Evolutionary conservation across 1,284 basidiomycete genomes (phyloP).

Genomic region (Boletus putidus): DNA sequence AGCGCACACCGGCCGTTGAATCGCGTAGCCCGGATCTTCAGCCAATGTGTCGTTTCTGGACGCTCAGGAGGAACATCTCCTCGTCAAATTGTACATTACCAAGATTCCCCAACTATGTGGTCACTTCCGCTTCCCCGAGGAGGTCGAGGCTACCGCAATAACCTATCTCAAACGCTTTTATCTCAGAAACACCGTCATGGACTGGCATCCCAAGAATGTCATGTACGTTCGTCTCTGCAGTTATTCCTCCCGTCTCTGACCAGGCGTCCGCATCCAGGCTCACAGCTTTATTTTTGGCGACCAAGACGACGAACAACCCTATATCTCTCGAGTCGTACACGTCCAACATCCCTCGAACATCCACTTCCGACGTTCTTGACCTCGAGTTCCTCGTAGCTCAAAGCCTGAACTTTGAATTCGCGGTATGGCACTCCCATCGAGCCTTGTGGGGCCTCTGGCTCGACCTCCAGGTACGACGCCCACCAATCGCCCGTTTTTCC

Average conservation of each 20-base stretch:
- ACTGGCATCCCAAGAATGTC: conserved; percentile 98
- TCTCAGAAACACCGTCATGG: conserved; percentile 97
- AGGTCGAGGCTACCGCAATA: conserved; percentile 90
- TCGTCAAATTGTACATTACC: conserved; percentile 87
- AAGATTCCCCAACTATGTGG: conserved; percentile 86
- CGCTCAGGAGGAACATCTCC: conserved; percentile 84
- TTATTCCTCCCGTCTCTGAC: conserved; percentile 1
- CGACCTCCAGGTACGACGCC: conserved; percentile 75
- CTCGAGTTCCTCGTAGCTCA: conserved; percentile 96
- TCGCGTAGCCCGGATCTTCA: conserved; percentile 29
- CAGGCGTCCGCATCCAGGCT: conserved; percentile 57
- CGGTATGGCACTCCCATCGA: conserved; percentile 87
- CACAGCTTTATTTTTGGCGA: conserved; percentile 91
- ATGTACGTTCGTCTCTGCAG: conserved; percentile 65
- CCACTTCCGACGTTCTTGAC: conserved; percentile 81
- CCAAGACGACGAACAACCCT: conserved; percentile 95
- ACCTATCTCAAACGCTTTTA: conserved; percentile 97
- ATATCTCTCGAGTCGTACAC: conserved; percentile 87
- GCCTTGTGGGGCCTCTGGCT: conserved; percentile 89
- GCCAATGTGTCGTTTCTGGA: conserved; percentile 25
- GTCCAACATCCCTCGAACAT: conserved; percentile 75
- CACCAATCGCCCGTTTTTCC: conserved; percentile 1
- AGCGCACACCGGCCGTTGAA: conserved; percentile 11
- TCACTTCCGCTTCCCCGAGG: conserved; percentile 85
- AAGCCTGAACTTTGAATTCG: conserved; percentile 90